Conservation (phyloP, 352 stramenopile species). For the Phytophthora citricola region DNA sequence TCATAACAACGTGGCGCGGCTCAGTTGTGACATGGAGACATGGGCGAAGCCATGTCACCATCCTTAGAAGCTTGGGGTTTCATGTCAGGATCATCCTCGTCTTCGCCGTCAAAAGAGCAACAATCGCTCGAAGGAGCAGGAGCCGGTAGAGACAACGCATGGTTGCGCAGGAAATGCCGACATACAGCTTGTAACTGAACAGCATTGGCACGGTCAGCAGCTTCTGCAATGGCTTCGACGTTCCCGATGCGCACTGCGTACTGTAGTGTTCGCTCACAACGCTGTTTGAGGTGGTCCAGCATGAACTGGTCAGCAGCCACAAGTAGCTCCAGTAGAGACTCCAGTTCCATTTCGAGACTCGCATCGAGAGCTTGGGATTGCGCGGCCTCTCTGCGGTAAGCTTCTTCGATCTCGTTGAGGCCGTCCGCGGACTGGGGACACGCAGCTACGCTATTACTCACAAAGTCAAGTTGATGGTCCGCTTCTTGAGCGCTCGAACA, state of each 20-base stretch:
- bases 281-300: constrained; percentile 96
- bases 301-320: constrained; percentile 96
- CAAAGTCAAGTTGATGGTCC: constrained; percentile 18
- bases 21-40: constrained; percentile 11
- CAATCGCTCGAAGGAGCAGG: constrained; percentile 10
- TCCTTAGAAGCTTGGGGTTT: constrained; percentile 18
- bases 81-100: constrained; percentile 22
- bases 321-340: constrained; percentile 88
- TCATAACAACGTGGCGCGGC: constrained; percentile 30
- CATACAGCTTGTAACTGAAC: constrained; percentile 92
- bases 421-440: constrained; percentile 44
- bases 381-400: constrained; percentile 18
- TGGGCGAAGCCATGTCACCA: constrained; percentile 7
- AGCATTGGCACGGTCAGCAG: constrained; percentile 92
- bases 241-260: constrained; percentile 83
- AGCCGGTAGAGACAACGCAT: constrained; percentile 31
- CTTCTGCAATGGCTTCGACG: constrained; percentile 87
- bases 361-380: constrained; percentile 22
- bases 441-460: constrained; percentile 33
- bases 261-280: constrained; percentile 92
- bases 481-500: constrained; percentile 21
- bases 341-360: constrained; percentile 57
- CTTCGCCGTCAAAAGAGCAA: constrained; percentile 26
- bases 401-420: constrained; percentile 43
- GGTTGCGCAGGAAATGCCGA: constrained; percentile 93